Conservation (phyloP, 2,329 filamentous ascomycete species). For the Monosporascus sp. region DNA sequence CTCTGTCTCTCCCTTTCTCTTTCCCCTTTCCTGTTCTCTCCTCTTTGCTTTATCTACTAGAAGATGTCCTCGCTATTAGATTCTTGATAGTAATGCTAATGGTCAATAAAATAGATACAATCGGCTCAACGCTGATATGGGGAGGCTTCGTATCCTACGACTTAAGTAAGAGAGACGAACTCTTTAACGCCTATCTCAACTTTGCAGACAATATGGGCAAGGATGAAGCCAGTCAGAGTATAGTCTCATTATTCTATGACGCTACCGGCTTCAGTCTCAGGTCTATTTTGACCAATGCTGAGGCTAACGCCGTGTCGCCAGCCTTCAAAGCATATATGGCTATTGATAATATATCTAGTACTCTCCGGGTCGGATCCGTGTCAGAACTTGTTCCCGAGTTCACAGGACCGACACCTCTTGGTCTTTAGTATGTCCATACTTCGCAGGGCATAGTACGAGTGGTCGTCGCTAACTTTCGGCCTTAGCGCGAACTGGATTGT, state of each 20-base stretch:
- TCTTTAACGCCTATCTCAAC: constrained; percentile 16
- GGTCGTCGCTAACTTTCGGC: constrained; percentile 10
- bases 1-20: no score
- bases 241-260: constrained; percentile 29
- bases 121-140: constrained; percentile 26
- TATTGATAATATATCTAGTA: constrained; percentile 19
- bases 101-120: background rate
- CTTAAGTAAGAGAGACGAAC: constrained; percentile 3
- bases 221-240: constrained; percentile 15
- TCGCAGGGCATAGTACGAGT: background rate
- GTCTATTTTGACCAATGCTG: constrained; percentile 26
- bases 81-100: background rate
- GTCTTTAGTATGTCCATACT: constrained; percentile 18
- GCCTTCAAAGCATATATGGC: constrained; percentile 26
- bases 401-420: constrained; percentile 21
- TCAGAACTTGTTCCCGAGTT: constrained; percentile 25
- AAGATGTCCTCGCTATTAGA: no score
- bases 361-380: constrained; percentile 21
- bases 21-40: no score
- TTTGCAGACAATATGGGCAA: constrained; percentile 10
- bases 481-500: constrained; percentile 26
- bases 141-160: constrained; percentile 32
- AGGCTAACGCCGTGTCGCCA: constrained; percentile 18
- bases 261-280: constrained; percentile 18
- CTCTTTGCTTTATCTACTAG: no score